phyloP scores from a whole-genome alignment of 1,284 basidiomycete genomes.

The Austroboletus niveus region DNA sequence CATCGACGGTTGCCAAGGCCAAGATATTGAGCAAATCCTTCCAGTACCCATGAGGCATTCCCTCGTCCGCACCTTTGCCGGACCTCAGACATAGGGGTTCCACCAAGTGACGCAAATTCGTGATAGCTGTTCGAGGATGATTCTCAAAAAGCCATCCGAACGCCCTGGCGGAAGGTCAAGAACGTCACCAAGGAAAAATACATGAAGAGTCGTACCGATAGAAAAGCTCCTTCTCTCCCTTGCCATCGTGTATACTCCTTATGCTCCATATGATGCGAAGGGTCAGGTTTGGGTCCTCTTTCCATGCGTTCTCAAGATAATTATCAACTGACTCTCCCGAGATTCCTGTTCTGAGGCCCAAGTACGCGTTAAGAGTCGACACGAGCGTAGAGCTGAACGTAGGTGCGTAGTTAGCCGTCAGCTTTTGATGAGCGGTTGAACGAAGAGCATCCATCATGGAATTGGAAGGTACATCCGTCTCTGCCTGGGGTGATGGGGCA shows the following conservation, averaged over 20 bases:
- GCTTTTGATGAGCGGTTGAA: conserved; percentile 38
- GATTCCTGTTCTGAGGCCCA: conserved; percentile 34
- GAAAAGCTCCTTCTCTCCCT: conserved; percentile 51
- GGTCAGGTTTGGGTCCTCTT: conserved; percentile 48
- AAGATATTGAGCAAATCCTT: conserved; percentile 68
- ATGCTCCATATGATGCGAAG: conserved; percentile 61
- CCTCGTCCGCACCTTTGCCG: conserved; percentile 18
- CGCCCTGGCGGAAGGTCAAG: conserved; percentile 33
- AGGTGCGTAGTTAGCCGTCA: conserved; percentile 47
- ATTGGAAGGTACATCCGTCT: conserved; percentile 32
- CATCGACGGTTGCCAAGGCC: conserved; percentile 48
- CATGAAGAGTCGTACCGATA: conserved; percentile 39
- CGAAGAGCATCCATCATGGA: conserved; percentile 54
- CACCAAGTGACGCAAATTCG: conserved; percentile 51
- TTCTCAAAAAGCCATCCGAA: conserved; percentile 64
- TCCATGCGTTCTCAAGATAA: conserved; percentile 48
- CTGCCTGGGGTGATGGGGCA: not conserved
- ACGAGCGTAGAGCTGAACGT: conserved; percentile 48
- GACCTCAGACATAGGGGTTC: conserved; percentile 43
- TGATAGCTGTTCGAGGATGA: conserved; percentile 62
- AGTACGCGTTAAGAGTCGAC: conserved; percentile 53
- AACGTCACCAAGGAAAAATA: conserved; percentile 9
- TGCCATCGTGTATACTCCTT: conserved; percentile 63
- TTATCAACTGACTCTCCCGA: conserved; percentile 27
- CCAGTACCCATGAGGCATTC: conserved; percentile 58